phyloP scores from a whole-genome alignment of 345 rosid genomes.

The Eucalyptus erythrocorys region DNA sequence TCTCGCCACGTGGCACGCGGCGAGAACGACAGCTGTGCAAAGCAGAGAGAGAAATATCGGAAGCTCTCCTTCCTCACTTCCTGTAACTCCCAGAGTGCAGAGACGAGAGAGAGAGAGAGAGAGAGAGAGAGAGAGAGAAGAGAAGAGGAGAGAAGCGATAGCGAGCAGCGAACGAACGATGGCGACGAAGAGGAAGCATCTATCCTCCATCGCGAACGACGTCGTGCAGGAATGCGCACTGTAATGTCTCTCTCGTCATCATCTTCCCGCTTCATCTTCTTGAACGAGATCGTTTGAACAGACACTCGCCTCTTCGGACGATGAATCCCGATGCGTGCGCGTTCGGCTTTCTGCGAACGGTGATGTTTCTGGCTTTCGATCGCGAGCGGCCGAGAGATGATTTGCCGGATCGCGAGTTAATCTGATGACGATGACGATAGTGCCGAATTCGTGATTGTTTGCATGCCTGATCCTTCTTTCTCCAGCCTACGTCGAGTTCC shows the following conservation, averaged over 20 bases:
- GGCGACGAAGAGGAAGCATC: slow-evolving; percentile 46
- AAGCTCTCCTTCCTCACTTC: background rate
- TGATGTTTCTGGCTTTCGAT: background rate
- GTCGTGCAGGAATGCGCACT: slow-evolving; percentile 50
- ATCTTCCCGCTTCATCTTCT: background rate
- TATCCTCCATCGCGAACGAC: slow-evolving; percentile 71
- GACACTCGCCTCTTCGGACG: background rate
- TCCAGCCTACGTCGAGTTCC: background rate
- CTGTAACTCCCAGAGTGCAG: background rate
- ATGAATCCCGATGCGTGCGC: background rate
- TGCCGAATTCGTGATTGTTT: background rate
- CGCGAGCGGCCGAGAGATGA: background rate
- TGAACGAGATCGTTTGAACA: background rate
- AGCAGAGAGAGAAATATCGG: background rate
- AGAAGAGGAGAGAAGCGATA: background rate
- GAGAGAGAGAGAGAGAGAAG: background rate
- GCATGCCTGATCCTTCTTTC: background rate
- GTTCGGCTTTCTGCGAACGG: background rate
- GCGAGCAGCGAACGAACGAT: background rate
- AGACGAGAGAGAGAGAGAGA: background rate
- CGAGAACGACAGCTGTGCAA: background rate
- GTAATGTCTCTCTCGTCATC: slow-evolving; percentile 12
- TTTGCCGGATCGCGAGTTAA: background rate
- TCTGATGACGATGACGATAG: background rate
- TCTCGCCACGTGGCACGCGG: slow-evolving; percentile 14